Percentiles rank a stretch among this genome's conserved stretches.
These are phyloP conservation scores for Thalassiosira exigua DNA, from an alignment of 352 stramenopile genomes.

Conservation along the genomic window DNA sequence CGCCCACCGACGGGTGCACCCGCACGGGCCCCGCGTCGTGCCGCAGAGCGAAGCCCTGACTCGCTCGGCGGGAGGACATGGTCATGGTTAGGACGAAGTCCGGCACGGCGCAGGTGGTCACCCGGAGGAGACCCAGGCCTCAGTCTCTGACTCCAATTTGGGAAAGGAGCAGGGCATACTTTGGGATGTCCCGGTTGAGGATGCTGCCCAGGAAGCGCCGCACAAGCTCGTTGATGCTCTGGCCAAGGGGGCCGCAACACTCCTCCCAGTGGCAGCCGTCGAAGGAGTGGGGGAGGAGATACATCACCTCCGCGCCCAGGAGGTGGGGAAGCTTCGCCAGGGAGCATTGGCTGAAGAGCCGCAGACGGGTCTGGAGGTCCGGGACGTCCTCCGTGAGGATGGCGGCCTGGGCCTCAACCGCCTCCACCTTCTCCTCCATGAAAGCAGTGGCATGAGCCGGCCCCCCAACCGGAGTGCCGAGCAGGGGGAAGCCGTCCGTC, in stretches of 20 bases:
- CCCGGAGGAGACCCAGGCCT: constrained; percentile 12
- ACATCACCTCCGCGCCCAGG: constrained; percentile 19
- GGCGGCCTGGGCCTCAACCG: too few species aligned
- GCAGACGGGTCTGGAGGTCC: constrained; percentile 33
- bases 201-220: constrained; percentile 5
- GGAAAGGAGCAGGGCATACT: constrained; percentile 14
- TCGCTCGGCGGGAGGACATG: not conserved
- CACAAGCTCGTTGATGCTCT: constrained; percentile 13
- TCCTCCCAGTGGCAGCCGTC: constrained; percentile 3
- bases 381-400: not conserved
- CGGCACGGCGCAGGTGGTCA: constrained; percentile 20
- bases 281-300: constrained; percentile 14
- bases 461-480: constrained; percentile 23
- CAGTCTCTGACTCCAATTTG: not conserved
- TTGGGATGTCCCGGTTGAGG: not conserved
- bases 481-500: not conserved
- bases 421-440: too few species aligned
- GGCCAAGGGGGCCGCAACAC: not conserved
- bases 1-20: not conserved
- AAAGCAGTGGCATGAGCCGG: too few species aligned
- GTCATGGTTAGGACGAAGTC: constrained; percentile 47
- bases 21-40: not conserved
- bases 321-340: constrained; percentile 23
- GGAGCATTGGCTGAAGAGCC: constrained; percentile 36
- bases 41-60: not conserved